These are phyloP conservation scores for Citrus australasica DNA, from an alignment of 345 rosid genomes.

Conservation along the genomic window DNA sequence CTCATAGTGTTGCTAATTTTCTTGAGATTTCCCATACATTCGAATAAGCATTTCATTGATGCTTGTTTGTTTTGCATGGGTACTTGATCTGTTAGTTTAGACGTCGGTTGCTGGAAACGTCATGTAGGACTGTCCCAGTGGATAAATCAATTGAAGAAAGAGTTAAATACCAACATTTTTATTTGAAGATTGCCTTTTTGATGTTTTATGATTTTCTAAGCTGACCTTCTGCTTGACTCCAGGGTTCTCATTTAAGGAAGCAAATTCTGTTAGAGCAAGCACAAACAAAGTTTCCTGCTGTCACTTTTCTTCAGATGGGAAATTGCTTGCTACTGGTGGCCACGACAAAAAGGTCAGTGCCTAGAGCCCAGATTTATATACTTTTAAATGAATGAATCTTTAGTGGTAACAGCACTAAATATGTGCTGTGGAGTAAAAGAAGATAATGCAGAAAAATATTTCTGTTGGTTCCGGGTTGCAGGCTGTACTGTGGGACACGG, in stretches of 20 bases:
- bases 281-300: conserved; percentile 71
- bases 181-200: conserved; percentile 6
- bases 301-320: conserved; percentile 97
- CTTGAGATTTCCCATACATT: not conserved
- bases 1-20: not conserved
- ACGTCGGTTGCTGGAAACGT: not conserved
- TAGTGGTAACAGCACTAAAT: not conserved
- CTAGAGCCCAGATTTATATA: not conserved
- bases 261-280: conserved; percentile 78
- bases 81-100: not conserved
- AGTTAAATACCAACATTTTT: not conserved
- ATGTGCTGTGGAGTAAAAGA: not conserved
- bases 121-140: not conserved
- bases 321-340: conserved; percentile 94
- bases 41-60: not conserved
- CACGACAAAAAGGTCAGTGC: conserved; percentile 86
- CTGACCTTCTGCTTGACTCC: conserved; percentile 19
- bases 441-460: not conserved
- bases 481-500: conserved; percentile 90
- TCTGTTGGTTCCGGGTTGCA: conserved; percentile 27
- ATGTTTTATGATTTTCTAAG: conserved; percentile 17
- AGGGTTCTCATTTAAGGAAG: conserved; percentile 74
- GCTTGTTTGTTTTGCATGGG: not conserved
- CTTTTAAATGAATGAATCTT: not conserved
- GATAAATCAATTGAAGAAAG: not conserved